A percentile compares a stretch with the other conserved stretches of the same genome.
Evolutionary conservation across 1,284 basidiomycete species (phyloP).

Genomic region (Naganishia liquefaciens): DNA sequence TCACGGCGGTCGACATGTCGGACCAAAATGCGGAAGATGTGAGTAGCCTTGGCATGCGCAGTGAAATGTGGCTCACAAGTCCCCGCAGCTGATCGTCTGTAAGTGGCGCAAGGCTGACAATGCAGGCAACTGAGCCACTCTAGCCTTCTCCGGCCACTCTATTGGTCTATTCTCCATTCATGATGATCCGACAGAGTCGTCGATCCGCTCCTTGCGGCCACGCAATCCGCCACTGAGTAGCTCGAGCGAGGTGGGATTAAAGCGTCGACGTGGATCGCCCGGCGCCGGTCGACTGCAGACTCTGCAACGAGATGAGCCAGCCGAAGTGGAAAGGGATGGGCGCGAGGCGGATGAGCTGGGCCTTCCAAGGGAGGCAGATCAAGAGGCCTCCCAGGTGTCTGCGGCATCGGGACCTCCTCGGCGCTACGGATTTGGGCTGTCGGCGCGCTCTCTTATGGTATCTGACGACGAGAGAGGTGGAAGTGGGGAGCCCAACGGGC

Average conservation of each 20-base stretch:
- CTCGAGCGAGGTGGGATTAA: background rate
- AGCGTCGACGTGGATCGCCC: constrained; percentile 12
- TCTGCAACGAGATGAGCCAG: background rate
- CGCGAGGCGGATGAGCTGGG: background rate
- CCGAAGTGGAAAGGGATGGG: background rate
- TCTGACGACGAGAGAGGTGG: constrained; percentile 21
- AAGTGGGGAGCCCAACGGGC: constrained; percentile 26
- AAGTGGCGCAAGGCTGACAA: constrained; percentile 3
- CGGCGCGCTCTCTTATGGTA: background rate
- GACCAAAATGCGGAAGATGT: constrained; percentile 76
- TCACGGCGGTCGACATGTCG: constrained; percentile 78
- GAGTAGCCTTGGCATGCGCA: constrained; percentile 35
- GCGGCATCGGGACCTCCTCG: background rate
- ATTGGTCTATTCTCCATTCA: constrained; percentile 78
- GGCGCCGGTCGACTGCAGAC: constrained; percentile 13
- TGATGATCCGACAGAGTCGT: constrained; percentile 57
- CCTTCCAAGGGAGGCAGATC: background rate
- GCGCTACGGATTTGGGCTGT: constrained; percentile 7
- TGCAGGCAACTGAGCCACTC: background rate
- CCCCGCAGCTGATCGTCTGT: constrained; percentile 42
- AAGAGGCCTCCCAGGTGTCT: background rate
- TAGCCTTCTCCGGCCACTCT: constrained; percentile 75
- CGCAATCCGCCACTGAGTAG: constrained; percentile 1
- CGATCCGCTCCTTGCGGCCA: constrained; percentile 40
- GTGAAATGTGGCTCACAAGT: constrained; percentile 36